These are phyloP conservation scores for Boletus vinaceobasis DNA, from an alignment of 768 basidiomycete genomes.

Conservation along the genomic window DNA sequence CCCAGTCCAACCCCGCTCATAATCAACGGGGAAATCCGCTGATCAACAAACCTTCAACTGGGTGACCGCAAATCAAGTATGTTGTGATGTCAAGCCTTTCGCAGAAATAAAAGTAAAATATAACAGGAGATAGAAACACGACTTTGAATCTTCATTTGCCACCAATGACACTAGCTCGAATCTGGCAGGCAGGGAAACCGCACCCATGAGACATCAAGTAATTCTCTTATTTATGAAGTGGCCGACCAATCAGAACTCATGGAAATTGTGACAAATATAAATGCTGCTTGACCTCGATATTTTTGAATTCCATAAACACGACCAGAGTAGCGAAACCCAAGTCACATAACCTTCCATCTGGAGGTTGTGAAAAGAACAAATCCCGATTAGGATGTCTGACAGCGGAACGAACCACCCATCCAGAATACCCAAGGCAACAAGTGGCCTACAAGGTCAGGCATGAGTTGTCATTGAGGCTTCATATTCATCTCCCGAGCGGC, in stretches of 20 bases:
- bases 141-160: not conserved
- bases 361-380: not conserved
- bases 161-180: not conserved
- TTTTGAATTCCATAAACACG: not conserved
- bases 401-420: conserved; percentile 66
- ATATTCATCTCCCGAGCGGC: conserved; percentile 40
- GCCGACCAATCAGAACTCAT: not conserved
- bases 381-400: conserved; percentile 39
- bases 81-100: not conserved
- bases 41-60: too few species aligned
- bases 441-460: conserved; percentile 12
- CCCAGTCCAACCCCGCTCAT: not conserved
- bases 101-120: not conserved
- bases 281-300: too few species aligned
- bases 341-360: not conserved
- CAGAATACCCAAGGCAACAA: not conserved
- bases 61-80: not conserved
- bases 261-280: not conserved
- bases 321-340: conserved; percentile 6
- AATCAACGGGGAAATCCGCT: not conserved
- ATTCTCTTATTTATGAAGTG: not conserved
- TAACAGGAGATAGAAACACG: not conserved
- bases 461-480: conserved; percentile 58
- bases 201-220: too few species aligned
- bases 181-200: too few species aligned